Conservation (phyloP, 352 stramenopile genomes). For the Phytophthora vignae region DNA sequence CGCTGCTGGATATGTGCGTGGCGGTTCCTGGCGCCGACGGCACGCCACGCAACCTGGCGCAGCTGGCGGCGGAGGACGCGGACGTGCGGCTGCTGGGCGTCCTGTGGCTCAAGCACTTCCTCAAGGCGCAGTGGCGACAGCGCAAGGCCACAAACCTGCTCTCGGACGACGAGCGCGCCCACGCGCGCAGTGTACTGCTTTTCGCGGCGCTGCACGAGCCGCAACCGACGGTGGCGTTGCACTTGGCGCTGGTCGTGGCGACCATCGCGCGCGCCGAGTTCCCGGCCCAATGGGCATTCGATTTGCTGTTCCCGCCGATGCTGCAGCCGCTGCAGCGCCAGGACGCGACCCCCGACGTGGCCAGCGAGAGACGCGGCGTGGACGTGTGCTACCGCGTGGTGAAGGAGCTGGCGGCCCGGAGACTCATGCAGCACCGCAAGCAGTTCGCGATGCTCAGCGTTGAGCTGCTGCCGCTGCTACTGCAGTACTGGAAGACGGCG, state of each 20-base stretch:
- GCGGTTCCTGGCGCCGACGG: constrained; percentile 41
- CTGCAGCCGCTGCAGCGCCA: constrained; percentile 51
- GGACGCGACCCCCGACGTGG: constrained; percentile 19
- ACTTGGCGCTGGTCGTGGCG: constrained; percentile 72
- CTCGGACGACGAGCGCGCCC: constrained; percentile 51
- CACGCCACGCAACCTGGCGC: constrained; percentile 33
- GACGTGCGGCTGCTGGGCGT: constrained; percentile 71
- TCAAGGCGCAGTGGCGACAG: constrained; percentile 56
- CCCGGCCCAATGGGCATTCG: constrained; percentile 68
- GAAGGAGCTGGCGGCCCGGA: constrained; percentile 79
- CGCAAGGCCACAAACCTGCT: constrained; percentile 45
- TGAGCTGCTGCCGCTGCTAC: constrained; percentile 63
- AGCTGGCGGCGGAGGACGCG: constrained; percentile 41
- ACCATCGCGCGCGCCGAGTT: constrained; percentile 81
- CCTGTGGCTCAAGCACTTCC: constrained; percentile 83
- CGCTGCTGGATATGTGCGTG: constrained; percentile 59
- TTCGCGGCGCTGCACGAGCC: constrained; percentile 77
- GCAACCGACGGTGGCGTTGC: constrained; percentile 57
- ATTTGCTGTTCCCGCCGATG: constrained; percentile 72
- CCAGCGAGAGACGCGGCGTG: constrained; percentile 49
- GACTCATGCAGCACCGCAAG: constrained; percentile 86
- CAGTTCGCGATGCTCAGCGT: constrained; percentile 80
- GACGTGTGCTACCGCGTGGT: constrained; percentile 76
- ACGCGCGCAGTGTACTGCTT: constrained; percentile 64
- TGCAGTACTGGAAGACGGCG: constrained; percentile 65